Evolutionary conservation across 2,329 filamentous ascomycete species (phyloP).

Genomic region (Achaetomium macrosporum): DNA sequence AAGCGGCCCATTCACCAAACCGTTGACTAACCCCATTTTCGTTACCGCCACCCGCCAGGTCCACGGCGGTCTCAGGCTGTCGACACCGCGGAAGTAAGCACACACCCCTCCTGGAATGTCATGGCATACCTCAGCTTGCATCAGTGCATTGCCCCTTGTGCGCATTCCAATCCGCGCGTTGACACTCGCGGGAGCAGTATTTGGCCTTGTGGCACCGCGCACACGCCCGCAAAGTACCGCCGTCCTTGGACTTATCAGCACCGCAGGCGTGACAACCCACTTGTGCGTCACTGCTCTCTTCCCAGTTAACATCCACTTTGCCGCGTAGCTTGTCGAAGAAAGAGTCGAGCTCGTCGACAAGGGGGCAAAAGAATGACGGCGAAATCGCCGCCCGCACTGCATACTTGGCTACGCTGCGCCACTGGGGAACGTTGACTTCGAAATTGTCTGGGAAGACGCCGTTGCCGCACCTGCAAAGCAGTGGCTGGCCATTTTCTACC

Average conservation of each 20-base stretch:
- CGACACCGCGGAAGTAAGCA: no score
- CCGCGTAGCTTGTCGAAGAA: neutral
- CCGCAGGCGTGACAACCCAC: no score
- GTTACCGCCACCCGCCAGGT: no score
- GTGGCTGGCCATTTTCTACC: neutral
- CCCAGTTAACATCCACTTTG: neutral
- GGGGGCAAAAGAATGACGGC: constrained; percentile 1
- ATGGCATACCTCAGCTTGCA: no score
- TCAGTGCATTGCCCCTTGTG: neutral
- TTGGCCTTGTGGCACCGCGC: neutral
- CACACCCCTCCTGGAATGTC: no score
- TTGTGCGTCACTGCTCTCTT: neutral
- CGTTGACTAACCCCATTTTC: no score
- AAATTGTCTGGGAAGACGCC: neutral
- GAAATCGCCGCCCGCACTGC: constrained; percentile 6
- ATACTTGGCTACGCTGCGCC: neutral
- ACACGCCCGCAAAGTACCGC: neutral
- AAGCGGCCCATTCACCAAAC: no score
- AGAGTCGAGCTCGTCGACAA: neutral
- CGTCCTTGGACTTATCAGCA: constrained; percentile 9
- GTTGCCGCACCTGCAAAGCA: constrained; percentile 4
- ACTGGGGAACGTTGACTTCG: constrained; percentile 1
- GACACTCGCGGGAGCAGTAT: constrained; percentile 7
- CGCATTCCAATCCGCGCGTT: constrained; percentile 7
- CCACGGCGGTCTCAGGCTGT: no score